Percentiles rank a stretch among this genome's conserved stretches.
Evolutionary conservation across 2,329 filamentous ascomycete species (phyloP).

Genomic region (Calonectria honghensis): DNA sequence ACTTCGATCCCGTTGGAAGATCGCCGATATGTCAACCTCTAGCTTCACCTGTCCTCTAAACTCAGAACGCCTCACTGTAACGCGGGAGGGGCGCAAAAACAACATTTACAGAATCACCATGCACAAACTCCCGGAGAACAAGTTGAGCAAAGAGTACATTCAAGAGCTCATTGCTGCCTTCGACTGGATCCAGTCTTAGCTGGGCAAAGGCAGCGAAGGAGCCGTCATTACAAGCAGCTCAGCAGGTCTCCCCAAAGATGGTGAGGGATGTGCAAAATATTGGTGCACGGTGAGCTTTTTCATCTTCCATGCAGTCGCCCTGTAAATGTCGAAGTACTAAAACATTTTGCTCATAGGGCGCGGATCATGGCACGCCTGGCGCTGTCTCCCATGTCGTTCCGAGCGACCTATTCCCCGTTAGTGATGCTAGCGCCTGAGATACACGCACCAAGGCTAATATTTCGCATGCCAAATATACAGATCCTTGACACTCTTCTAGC

Average conservation of each 20-base stretch:
- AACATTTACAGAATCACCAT: slow-evolving; percentile 11
- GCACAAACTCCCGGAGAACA: background rate
- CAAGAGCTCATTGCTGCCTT: background rate
- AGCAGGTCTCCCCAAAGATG: background rate
- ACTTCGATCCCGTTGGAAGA: too few relatives aligned
- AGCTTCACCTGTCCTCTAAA: background rate
- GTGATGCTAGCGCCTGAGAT: background rate
- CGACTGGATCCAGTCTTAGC: background rate
- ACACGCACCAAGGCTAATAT: background rate
- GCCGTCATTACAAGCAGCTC: slow-evolving; percentile 1
- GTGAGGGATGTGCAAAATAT: background rate
- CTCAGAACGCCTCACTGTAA: background rate
- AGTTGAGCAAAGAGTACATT: background rate
- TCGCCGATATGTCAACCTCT: background rate
- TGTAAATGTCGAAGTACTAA: background rate
- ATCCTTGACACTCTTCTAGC: background rate
- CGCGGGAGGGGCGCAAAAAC: background rate
- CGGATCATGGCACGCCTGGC: background rate
- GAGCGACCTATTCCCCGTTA: background rate
- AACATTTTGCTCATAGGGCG: background rate
- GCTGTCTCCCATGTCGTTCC: background rate
- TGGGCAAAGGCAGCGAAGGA: background rate
- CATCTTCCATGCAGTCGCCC: background rate
- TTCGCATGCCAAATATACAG: background rate
- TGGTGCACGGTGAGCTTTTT: background rate